Evolutionary conservation across 2,329 filamentous ascomycete species (phyloP).

Genomic region (Clonostachys chloroleuca): DNA sequence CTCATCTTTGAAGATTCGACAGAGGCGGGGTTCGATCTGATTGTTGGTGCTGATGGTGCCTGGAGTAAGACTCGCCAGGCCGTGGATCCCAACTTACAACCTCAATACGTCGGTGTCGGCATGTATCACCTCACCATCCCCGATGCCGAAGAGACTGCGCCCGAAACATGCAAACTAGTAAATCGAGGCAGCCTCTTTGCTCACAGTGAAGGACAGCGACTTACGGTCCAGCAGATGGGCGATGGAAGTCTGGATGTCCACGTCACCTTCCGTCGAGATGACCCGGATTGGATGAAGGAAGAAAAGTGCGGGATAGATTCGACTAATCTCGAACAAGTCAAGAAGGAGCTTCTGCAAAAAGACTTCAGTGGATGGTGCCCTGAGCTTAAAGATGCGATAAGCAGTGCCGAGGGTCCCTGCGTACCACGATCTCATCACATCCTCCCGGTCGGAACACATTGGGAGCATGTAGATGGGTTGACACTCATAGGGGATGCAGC

Average conservation of each 20-base stretch:
- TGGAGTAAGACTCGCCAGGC: conserved; percentile 26
- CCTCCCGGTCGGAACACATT: conserved; percentile 43
- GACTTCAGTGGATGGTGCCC: conserved; percentile 34
- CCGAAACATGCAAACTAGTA: conserved; percentile 35
- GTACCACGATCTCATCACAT: conserved; percentile 42
- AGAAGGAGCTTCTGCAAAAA: conserved; percentile 25
- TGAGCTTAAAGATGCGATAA: conserved; percentile 32
- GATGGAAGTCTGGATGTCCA: conserved; percentile 40
- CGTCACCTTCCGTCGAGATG: conserved; percentile 27
- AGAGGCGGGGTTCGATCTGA: conserved; percentile 28
- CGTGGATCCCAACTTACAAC: conserved; percentile 28
- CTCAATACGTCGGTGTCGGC: conserved; percentile 39
- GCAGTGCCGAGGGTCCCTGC: conserved; percentile 29
- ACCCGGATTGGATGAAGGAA: conserved; percentile 26
- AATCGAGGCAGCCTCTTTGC: conserved; percentile 43
- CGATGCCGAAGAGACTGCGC: conserved; percentile 31
- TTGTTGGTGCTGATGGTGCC: conserved; percentile 28
- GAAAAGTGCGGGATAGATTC: conserved; percentile 38
- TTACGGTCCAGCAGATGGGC: conserved; percentile 36
- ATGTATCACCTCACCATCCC: conserved; percentile 34
- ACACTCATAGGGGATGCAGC: conserved; percentile 57
- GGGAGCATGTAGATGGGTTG: conserved; percentile 39
- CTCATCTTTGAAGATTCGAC: conserved; percentile 31
- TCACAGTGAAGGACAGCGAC: conserved; percentile 30
- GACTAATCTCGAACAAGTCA: conserved; percentile 26